Base-by-base conservation (phyloP, 257 asterid genomes). In the Misopates orontium region DNA sequence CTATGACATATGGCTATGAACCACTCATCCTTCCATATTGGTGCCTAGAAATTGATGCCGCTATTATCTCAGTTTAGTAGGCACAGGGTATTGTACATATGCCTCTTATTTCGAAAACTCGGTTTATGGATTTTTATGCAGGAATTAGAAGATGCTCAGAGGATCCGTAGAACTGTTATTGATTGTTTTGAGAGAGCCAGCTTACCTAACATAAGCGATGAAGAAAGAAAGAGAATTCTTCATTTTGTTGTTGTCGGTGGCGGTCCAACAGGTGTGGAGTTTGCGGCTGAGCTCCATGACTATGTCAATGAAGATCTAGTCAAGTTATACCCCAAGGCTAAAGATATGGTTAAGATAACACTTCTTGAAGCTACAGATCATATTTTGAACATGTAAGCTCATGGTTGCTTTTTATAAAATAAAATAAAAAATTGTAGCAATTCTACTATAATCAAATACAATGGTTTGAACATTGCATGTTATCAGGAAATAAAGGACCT, bases 81-180 rank as follows among this genome's bases (percentile, higher is more conserved):
- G 36, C 11, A 60, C 18, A n/a, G 36, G 36, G 19, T 18, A 41
- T 20, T 60, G 40, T 56, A 12, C 40, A 19, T 64, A 10, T 18
- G 39, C 55, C 55, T 69, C 66, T n/a, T 60, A 62, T 18, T 32
- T 41, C n/a, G 20, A 18, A 12, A 47, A 48, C 60, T 41, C 68
- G 48, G 49, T 75, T 71, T 66, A 32, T 60, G 66, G 17, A 70
- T 49, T 59, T 69, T 49, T 31, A 32, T 80, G 73, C 81, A 90
- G 98, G 97, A 93, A 83, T 70, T 93, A 54, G 98, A 93, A 74
- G 98, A 93, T 83, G 98, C 98, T 75, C 96, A 87, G 79, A 93
- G 64, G 83, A 93, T 93, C 71, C 94, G 98, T n/a, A 80, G 90
- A 78, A 80, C 82, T 1, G 80, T 93, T 56, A 69, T 93, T 70